Percentiles rank a stretch among this genome's conserved stretches.
These are phyloP conservation scores for Wallacemonas sp. DNA, from an alignment of 208 protist species.

Conservation along the genomic window DNA sequence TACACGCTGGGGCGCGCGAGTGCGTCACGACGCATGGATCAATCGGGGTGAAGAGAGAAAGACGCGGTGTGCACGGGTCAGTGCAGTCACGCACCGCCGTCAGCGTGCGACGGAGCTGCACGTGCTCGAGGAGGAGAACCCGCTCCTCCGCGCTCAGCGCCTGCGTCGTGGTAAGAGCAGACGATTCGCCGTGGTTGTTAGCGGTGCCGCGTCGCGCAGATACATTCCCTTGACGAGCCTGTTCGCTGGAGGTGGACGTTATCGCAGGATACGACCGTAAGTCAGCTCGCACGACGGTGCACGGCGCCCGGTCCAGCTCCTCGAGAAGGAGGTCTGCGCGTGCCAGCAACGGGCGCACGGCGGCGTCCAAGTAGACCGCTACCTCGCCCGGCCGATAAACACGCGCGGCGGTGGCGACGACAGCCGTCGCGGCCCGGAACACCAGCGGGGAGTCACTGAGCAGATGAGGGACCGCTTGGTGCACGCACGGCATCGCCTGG, in stretches of 20 bases:
- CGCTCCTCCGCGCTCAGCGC: constrained; percentile 1
- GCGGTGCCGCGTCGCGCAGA: no score
- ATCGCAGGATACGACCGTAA: neutral
- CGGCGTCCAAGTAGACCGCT: constrained; percentile 39
- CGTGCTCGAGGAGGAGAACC: neutral
- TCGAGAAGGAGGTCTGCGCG: constrained; percentile 1
- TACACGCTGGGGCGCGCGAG: neutral
- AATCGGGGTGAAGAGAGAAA: neutral
- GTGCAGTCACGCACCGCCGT: neutral
- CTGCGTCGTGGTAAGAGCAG: no score
- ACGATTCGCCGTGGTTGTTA: no score
- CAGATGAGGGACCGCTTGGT: constrained; percentile 50
- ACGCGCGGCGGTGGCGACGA: constrained; percentile 56
- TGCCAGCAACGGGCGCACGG: constrained; percentile 21
- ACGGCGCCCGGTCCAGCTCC: neutral
- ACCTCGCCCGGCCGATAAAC: constrained; percentile 45
- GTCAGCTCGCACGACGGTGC: constrained; percentile 10
- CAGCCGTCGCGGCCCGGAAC: constrained; percentile 34
- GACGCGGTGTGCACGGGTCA: neutral
- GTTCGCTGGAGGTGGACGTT: neutral
- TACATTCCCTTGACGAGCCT: neutral
- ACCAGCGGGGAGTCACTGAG: constrained; percentile 38
- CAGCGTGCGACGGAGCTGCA: neutral
- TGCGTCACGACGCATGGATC: neutral
- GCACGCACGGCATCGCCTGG: constrained; percentile 52